Evolutionary conservation across 768 basidiomycete genomes (phyloP).

Genomic region (Podaxis pistillaris): DNA sequence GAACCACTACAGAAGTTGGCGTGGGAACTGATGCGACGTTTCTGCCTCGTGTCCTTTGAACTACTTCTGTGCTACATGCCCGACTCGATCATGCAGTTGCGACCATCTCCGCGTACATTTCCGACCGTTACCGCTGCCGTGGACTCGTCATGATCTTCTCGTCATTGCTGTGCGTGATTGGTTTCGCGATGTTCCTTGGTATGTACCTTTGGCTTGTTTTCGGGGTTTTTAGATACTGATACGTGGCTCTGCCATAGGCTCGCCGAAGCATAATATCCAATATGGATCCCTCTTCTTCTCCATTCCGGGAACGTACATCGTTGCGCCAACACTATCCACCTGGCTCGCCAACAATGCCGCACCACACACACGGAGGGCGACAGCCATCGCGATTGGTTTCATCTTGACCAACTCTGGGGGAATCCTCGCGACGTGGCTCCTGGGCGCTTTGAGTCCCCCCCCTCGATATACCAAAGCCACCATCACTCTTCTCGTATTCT

Average conservation of each 20-base stretch:
- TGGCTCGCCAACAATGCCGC: slow-evolving; percentile 65
- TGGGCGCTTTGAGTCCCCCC: slow-evolving; percentile 47
- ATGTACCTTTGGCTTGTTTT: slow-evolving; percentile 14
- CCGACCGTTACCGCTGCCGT: slow-evolving; percentile 52
- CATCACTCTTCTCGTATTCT: slow-evolving; percentile 37
- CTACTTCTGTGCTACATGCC: too few relatives aligned
- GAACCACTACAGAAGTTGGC: neutral
- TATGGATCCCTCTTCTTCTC: slow-evolving; percentile 59
- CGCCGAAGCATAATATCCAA: slow-evolving; percentile 36
- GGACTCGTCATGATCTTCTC: slow-evolving; percentile 45
- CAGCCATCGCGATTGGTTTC: slow-evolving; percentile 54
- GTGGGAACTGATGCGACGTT: neutral
- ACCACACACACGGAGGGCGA: slow-evolving; percentile 56
- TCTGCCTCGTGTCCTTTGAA: neutral
- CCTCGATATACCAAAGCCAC: slow-evolving; percentile 52
- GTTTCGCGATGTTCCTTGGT: slow-evolving; percentile 60
- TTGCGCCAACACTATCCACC: slow-evolving; percentile 51
- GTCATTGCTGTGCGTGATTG: slow-evolving; percentile 41
- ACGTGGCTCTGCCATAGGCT: slow-evolving; percentile 24
- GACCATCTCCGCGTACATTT: slow-evolving; percentile 41
- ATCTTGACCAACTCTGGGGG: slow-evolving; percentile 60
- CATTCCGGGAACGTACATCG: slow-evolving; percentile 50
- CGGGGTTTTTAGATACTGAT: neutral
- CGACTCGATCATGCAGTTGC: slow-evolving; percentile 23
- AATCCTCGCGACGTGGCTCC: slow-evolving; percentile 60